Evolutionary conservation across 2,329 filamentous ascomycete species (phyloP).

Genomic region (Aspergillus terreus): DNA sequence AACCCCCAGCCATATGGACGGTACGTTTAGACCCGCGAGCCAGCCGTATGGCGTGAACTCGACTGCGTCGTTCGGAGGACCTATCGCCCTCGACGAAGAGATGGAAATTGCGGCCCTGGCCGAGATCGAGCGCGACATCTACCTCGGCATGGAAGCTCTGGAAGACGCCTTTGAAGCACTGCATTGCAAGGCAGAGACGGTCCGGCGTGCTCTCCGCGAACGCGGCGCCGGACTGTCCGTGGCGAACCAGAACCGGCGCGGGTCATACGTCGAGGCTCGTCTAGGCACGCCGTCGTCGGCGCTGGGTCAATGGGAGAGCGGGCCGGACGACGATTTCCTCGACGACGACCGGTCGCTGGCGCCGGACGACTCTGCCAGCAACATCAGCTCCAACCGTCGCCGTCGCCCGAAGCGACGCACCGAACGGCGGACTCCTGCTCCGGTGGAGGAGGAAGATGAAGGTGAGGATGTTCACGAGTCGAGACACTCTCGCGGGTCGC

Average conservation of each 20-base stretch:
- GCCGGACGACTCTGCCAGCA: conserved; percentile 49
- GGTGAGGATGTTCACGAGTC: conserved; percentile 26
- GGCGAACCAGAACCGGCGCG: conserved; percentile 44
- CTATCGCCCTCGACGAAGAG: conserved; percentile 89
- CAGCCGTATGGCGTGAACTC: conserved; percentile 38
- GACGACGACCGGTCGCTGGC: conserved; percentile 44
- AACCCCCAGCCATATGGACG: conserved; percentile 34
- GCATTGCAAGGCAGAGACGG: conserved; percentile 78
- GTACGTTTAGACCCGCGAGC: conserved; percentile 40
- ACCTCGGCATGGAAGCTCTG: conserved; percentile 86
- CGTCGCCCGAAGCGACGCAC: conserved; percentile 45
- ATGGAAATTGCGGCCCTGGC: conserved; percentile 85
- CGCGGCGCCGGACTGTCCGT: conserved; percentile 70
- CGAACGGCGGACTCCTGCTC: conserved; percentile 47
- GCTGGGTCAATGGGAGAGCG: conserved; percentile 35
- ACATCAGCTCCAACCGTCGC: conserved; percentile 44
- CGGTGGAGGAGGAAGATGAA: conserved; percentile 48
- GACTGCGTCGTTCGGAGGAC: conserved; percentile 61
- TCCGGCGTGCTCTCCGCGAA: conserved; percentile 74
- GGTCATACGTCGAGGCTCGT: conserved; percentile 39
- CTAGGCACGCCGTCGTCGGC: conserved; percentile 41
- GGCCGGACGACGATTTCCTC: conserved; percentile 43
- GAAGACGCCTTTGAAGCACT: conserved; percentile 91
- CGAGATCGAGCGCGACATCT: conserved; percentile 91
- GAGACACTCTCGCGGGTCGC: conserved; percentile 12